phyloP scores from a whole-genome alignment of 2,329 filamentous ascomycete species.

The Exserohilum turcica region DNA sequence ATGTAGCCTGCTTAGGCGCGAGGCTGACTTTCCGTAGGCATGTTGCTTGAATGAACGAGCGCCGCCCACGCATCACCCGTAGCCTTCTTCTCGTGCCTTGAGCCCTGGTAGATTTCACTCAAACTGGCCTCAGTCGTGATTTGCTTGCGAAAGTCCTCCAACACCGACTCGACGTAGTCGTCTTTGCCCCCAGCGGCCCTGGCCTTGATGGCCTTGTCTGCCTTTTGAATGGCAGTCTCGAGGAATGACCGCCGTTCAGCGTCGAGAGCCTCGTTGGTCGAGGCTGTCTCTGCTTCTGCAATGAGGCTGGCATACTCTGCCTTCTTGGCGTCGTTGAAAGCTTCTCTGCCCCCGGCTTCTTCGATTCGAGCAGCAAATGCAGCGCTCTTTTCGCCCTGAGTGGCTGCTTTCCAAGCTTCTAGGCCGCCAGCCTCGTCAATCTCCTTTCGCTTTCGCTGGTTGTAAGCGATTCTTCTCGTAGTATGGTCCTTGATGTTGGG shows the following conservation, averaged over 20 bases:
- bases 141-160: constrained; percentile 14
- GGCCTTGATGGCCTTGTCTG: constrained; percentile 26
- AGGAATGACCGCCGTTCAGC: constrained; percentile 20
- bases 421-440: constrained; percentile 24
- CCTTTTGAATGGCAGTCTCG: constrained; percentile 27
- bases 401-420: constrained; percentile 18
- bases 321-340: constrained; percentile 14
- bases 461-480: constrained; percentile 20
- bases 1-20: constrained; percentile 4
- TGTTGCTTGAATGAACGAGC: constrained; percentile 21
- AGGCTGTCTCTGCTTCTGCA: constrained; percentile 27
- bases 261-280: constrained; percentile 19
- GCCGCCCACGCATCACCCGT: constrained; percentile 26
- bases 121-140: not conserved
- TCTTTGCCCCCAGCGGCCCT: constrained; percentile 17
- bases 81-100: constrained; percentile 3
- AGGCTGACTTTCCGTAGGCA: constrained; percentile 3
- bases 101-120: constrained; percentile 4
- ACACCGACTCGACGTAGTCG: constrained; percentile 23
- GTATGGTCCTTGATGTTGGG: constrained; percentile 13
- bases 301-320: constrained; percentile 17
- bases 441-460: constrained; percentile 17
- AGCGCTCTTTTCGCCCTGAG: constrained; percentile 14
- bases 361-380: constrained; percentile 16
- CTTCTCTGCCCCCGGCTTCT: constrained; percentile 20